Evolutionary conservation across 2,329 filamentous ascomycete genomes (phyloP), one percentile per base, ranked within the genome.

Genomic region (Cytospora chrysosperma): DNA sequence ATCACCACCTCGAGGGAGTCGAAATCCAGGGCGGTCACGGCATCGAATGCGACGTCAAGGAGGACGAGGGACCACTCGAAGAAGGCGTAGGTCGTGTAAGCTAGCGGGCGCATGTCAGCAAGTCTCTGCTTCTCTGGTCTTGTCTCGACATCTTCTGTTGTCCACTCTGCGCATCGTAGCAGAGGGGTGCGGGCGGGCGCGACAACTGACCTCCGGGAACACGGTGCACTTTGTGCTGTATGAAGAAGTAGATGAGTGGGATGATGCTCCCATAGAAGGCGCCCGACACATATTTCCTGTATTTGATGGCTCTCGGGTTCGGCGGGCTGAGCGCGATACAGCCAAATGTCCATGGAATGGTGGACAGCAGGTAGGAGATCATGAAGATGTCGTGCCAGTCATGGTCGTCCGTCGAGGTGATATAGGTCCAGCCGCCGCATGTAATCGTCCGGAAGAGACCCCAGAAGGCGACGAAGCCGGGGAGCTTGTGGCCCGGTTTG

Each of bases 331-430:
- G 79, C 6, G 90, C 87, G 66, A 98, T 85, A 75, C 94, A 97
- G 56, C 95, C 95, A 55, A 92, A 76, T 2, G 94, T 99, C 95
- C 95, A 99, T 2, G 95, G 95, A 60, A 99, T 82, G 3, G 95
- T 98, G 37, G 92, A 90, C 53, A 99, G 89, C 62, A 99, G 82
- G 76, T 99, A 99, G 17, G 93, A 96, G 70, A 99, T 97, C 95
- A 99, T 99, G 75, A 99, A 94, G 67, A 98, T 94, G 73, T 99
- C 95, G 75, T 99, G 95, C 93, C 93, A 98, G 77, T 96, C 88
- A 76, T 99, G 95, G 75, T 98, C 92, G 75, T 99, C 95, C 51
- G 95, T 99, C 67, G 95, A 98, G 28, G 95, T 99, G 66, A 99
- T 88, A 76, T 98, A 99, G 59, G 95, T 97, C 94, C 95, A 99